A percentile compares a stretch with the other conserved stretches of the same genome.
Conservation (phyloP, 805 yeast genomes). For the Yamadazyma sp. region DNA sequence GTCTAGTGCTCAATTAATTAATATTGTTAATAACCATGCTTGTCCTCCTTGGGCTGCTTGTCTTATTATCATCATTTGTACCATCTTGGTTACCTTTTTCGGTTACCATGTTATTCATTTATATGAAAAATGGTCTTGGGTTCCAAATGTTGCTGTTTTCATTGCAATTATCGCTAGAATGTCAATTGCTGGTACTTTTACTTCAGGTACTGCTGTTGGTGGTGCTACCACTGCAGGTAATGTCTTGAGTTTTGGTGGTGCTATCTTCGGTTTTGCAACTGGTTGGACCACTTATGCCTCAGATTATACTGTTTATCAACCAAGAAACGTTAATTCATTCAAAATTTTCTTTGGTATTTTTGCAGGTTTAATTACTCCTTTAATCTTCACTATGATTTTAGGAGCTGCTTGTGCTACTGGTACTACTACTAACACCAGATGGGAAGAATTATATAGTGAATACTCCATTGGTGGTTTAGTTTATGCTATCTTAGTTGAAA, state of each 20-base stretch:
- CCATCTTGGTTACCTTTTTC: conserved; percentile 72
- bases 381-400: conserved; percentile 67
- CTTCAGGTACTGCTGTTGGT: conserved; percentile 32
- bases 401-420: conserved; percentile 89
- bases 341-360: conserved; percentile 64
- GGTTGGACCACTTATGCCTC: conserved; percentile 95
- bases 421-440: conserved; percentile 28
- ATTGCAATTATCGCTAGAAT: conserved; percentile 77
- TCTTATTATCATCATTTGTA: conserved; percentile 62
- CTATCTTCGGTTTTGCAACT: conserved; percentile 83
- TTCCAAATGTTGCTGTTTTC: conserved; percentile 73
- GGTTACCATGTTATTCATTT: conserved; percentile 81
- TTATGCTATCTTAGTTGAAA: conserved; percentile 70
- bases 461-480: conserved; percentile 66
- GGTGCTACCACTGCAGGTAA: conserved; percentile 73
- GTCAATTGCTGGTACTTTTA: conserved; percentile 62
- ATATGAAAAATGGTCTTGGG: conserved; percentile 86
- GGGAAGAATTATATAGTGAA: conserved; percentile 26
- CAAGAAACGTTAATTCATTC: conserved; percentile 53
- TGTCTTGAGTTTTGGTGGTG: conserved; percentile 78
- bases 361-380: conserved; percentile 63
- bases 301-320: conserved; percentile 89
- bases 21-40: conserved; percentile 63
- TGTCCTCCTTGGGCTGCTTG: conserved; percentile 93
- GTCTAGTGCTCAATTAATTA: conserved; percentile 81